phyloP scores from a whole-genome alignment of 768 basidiomycete species.

The Auricularia sp. region DNA sequence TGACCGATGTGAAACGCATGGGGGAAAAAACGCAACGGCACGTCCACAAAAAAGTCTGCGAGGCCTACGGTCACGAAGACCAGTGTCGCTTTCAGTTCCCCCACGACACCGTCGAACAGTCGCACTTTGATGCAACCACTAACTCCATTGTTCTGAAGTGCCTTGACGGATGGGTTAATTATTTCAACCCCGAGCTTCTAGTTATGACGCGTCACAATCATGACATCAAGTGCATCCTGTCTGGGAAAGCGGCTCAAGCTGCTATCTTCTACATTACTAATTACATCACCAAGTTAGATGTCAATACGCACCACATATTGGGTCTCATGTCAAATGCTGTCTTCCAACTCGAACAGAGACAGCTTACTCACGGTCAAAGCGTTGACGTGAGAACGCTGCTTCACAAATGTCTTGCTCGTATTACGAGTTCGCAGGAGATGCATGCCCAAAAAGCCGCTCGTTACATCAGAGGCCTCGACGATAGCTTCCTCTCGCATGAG shows the following conservation, averaged over 20 bases:
- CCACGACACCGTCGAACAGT: slow-evolving; percentile 19
- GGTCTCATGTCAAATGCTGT: slow-evolving; percentile 19
- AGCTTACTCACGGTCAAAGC: background rate
- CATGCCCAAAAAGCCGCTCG: slow-evolving; percentile 26
- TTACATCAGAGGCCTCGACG: slow-evolving; percentile 20
- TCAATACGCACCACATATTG: slow-evolving; percentile 21
- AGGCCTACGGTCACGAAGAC: slow-evolving; percentile 21
- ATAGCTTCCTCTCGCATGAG: slow-evolving; percentile 20
- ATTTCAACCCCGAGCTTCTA: slow-evolving; percentile 24
- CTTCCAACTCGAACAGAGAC: background rate
- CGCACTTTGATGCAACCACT: slow-evolving; percentile 20
- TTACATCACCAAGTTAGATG: slow-evolving; percentile 27
- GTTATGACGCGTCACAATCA: slow-evolving; percentile 27
- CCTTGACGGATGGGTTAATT: slow-evolving; percentile 22
- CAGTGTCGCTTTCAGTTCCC: slow-evolving; percentile 26
- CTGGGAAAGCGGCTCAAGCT: slow-evolving; percentile 26
- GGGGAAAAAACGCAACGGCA: slow-evolving; percentile 19
- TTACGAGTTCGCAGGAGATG: slow-evolving; percentile 22
- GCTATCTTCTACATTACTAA: slow-evolving; percentile 29
- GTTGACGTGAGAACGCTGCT: slow-evolving; percentile 16
- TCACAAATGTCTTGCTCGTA: slow-evolving; percentile 24
- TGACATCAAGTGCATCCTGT: slow-evolving; percentile 26
- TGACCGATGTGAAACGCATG: slow-evolving; percentile 13
- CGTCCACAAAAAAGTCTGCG: slow-evolving; percentile 16
- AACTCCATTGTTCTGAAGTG: slow-evolving; percentile 24